Percentiles rank a stretch among this genome's conserved stretches.
Evolutionary conservation across 345 rosid species (phyloP).

Genomic region (Excoecaria agallocha): DNA sequence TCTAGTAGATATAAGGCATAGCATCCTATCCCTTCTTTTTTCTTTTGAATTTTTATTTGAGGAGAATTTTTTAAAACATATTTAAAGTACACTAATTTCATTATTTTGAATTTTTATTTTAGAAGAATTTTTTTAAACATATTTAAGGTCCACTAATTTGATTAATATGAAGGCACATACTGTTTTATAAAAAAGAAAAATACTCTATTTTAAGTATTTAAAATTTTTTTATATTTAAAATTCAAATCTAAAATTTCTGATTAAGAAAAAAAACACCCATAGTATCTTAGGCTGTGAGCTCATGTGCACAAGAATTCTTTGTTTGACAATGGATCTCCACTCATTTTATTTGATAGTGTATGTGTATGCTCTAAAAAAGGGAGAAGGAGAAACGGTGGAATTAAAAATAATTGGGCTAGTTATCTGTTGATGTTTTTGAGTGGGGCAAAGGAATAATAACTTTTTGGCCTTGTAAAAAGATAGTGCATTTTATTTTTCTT

Average conservation of each 20-base stretch:
- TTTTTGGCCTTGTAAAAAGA: constrained; percentile 47
- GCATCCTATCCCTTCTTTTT: constrained; percentile 35
- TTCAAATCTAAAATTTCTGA: no score
- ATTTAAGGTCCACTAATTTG: no score
- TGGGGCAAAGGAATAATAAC: constrained; percentile 40
- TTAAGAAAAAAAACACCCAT: no score
- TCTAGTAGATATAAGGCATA: neutral
- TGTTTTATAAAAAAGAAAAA: no score
- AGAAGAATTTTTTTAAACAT: no score
- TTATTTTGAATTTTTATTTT: no score
- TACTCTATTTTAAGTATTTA: no score
- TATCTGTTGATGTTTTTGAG: constrained; percentile 34
- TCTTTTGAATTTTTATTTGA: neutral
- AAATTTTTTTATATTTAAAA: no score
- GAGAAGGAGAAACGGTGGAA: constrained; percentile 6
- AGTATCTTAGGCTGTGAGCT: no score
- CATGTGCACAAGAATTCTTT: constrained; percentile 18
- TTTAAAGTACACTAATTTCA: no score
- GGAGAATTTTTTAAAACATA: neutral
- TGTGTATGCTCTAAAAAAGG: constrained; percentile 33
- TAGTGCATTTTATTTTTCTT: constrained; percentile 35
- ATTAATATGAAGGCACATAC: no score
- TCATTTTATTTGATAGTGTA: constrained; percentile 27
- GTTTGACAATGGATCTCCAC: constrained; percentile 46
- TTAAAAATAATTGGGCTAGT: constrained; percentile 31